phyloP scores from a whole-genome alignment of 176 grass and related monocot genomes.

The Carex parvula region DNA sequence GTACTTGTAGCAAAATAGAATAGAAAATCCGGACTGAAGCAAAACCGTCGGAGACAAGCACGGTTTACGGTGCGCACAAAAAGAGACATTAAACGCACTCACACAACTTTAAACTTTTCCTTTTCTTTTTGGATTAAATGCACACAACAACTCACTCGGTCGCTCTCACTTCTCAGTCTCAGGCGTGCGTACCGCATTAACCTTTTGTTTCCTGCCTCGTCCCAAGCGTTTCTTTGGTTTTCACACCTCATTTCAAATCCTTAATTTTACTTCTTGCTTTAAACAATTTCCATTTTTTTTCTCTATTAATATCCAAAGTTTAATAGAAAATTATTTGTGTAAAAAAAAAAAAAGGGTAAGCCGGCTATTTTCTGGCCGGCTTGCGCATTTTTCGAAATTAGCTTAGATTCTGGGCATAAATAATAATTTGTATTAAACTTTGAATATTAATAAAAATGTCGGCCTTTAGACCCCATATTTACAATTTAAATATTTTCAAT shows the following conservation, averaged over 20 bases:
- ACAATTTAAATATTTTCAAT: background rate
- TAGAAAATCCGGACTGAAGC: no score
- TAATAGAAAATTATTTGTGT: no score
- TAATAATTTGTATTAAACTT: no score
- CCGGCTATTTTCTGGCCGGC: no score
- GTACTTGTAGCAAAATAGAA: background rate
- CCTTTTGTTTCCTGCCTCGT: background rate
- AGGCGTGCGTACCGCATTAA: slow-evolving; percentile 6
- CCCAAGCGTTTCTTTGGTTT: background rate
- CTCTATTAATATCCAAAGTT: no score
- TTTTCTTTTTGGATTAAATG: background rate
- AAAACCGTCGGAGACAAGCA: background rate
- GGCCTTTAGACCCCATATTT: background rate
- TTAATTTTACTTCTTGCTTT: background rate
- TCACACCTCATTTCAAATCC: background rate
- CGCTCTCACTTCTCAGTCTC: no score
- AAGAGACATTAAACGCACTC: slow-evolving; percentile 2
- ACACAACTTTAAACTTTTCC: background rate
- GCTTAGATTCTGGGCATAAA: no score
- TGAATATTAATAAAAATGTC: no score
- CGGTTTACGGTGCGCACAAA: background rate
- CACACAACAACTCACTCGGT: background rate
- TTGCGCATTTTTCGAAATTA: no score
- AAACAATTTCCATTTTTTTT: background rate
- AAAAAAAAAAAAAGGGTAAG: no score